phyloP scores from a whole-genome alignment of 1,139 yeast genomes.

The Ashbya aceris region DNA sequence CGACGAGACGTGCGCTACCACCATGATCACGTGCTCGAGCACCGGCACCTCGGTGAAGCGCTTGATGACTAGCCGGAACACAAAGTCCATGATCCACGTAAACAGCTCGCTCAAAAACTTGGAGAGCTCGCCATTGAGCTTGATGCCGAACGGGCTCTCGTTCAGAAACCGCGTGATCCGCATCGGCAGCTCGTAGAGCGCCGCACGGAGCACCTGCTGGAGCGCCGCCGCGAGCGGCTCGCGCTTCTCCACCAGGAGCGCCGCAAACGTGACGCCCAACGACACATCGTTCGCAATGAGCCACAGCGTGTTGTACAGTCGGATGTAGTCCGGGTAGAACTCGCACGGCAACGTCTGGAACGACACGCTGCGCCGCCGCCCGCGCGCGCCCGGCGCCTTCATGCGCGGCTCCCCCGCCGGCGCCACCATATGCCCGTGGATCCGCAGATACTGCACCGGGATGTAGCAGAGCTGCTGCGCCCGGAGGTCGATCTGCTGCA shows the following conservation, averaged over 20 bases:
- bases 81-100: slow-evolving; percentile 72
- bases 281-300: slow-evolving; percentile 72
- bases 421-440: slow-evolving; percentile 31
- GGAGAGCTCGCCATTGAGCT: slow-evolving; percentile 80
- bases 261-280: slow-evolving; percentile 56
- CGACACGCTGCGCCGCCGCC: background rate
- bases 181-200: slow-evolving; percentile 34
- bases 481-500: slow-evolving; percentile 72
- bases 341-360: slow-evolving; percentile 12
- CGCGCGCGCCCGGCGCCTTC: slow-evolving; percentile 4
- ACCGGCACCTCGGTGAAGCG: slow-evolving; percentile 22
- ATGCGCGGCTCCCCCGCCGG: slow-evolving; percentile 32
- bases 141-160: slow-evolving; percentile 89
- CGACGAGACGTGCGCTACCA: slow-evolving; percentile 38
- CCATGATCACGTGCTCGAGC: slow-evolving; percentile 28
- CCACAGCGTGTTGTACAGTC: slow-evolving; percentile 86
- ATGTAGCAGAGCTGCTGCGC: slow-evolving; percentile 69
- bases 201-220: slow-evolving; percentile 11
- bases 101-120: slow-evolving; percentile 78
- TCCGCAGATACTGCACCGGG: slow-evolving; percentile 69
- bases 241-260: slow-evolving; percentile 40
- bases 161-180: slow-evolving; percentile 64
- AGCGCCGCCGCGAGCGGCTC: slow-evolving; percentile 21
- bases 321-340: slow-evolving; percentile 64
- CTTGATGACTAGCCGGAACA: slow-evolving; percentile 37